Conservation (phyloP, 2,329 filamentous ascomycete genomes). For the Aureobasidium namibiae region DNA sequence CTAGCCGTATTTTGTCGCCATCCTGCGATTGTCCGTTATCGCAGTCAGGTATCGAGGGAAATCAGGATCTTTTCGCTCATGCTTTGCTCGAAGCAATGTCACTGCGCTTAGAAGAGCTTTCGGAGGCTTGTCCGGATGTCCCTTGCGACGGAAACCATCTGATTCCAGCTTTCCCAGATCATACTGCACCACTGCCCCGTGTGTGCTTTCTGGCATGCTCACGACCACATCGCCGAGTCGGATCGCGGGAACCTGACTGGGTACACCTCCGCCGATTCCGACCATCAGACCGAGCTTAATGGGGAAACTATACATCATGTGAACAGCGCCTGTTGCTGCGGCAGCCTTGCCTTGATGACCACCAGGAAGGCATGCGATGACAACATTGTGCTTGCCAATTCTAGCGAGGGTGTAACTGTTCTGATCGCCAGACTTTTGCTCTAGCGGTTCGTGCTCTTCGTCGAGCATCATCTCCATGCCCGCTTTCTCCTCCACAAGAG, state of each 20-base stretch:
- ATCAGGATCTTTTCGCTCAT: neutral
- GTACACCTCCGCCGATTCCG: conserved; percentile 21
- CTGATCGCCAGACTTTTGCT: conserved; percentile 11
- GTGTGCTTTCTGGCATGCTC: conserved; percentile 16
- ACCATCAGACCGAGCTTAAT: conserved; percentile 20
- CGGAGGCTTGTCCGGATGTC: neutral
- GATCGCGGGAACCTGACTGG: conserved; percentile 16
- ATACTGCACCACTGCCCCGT: conserved; percentile 22
- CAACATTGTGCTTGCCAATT: conserved; percentile 27
- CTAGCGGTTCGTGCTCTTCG: neutral
- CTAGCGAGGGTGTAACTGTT: conserved; percentile 25
- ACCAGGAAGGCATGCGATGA: conserved; percentile 22
- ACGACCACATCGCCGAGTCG: conserved; percentile 24
- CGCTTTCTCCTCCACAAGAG: conserved; percentile 19
- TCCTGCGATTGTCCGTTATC: neutral
- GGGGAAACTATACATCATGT: conserved; percentile 15
- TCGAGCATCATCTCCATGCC: conserved; percentile 15
- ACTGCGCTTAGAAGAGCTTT: neutral
- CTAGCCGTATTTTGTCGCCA: neutral
- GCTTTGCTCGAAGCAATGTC: neutral
- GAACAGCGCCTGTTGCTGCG: conserved; percentile 18
- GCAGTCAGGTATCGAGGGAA: neutral
- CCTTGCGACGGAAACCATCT: conserved; percentile 9
- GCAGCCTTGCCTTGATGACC: conserved; percentile 17
- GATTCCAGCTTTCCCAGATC: conserved; percentile 18